A percentile compares a stretch with the other conserved stretches of the same genome.
Evolutionary conservation across 2,329 filamentous ascomycete genomes (phyloP).

Genomic region (Endocalyx cinctus): DNA sequence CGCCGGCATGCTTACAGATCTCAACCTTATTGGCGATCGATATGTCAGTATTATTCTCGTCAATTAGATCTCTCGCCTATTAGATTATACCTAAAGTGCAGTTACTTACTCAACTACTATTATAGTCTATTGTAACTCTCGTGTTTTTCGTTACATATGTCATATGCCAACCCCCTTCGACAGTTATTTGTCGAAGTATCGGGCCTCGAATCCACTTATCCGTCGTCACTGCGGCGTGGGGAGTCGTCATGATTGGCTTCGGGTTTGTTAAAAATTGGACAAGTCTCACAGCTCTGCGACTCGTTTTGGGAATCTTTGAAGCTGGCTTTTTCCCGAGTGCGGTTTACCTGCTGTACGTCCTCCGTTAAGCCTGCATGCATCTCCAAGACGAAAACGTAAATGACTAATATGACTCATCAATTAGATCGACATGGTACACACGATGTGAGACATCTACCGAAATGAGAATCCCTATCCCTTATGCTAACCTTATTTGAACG

Average conservation of each 20-base stretch:
- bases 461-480: no score
- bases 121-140: conserved; percentile 57
- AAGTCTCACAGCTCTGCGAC: conserved; percentile 49
- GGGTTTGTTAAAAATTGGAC: conserved; percentile 53
- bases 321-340: conserved; percentile 69
- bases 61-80: conserved; percentile 32
- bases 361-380: no score
- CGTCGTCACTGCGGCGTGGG: conserved; percentile 54
- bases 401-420: no score
- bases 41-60: conserved; percentile 16
- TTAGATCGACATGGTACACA: conserved; percentile 62
- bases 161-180: conserved; percentile 67
- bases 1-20: conserved; percentile 55
- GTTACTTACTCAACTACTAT: no score
- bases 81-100: no score
- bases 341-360: conserved; percentile 59
- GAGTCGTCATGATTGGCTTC: conserved; percentile 59
- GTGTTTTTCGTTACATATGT: conserved; percentile 74
- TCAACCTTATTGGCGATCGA: conserved; percentile 40
- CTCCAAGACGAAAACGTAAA: no score
- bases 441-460: conserved; percentile 49
- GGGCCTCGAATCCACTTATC: conserved; percentile 56
- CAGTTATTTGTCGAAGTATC: conserved; percentile 61
- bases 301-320: conserved; percentile 61
- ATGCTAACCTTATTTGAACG: no score